phyloP scores from a whole-genome alignment of 148 eudicot species.

The Silene conica region DNA sequence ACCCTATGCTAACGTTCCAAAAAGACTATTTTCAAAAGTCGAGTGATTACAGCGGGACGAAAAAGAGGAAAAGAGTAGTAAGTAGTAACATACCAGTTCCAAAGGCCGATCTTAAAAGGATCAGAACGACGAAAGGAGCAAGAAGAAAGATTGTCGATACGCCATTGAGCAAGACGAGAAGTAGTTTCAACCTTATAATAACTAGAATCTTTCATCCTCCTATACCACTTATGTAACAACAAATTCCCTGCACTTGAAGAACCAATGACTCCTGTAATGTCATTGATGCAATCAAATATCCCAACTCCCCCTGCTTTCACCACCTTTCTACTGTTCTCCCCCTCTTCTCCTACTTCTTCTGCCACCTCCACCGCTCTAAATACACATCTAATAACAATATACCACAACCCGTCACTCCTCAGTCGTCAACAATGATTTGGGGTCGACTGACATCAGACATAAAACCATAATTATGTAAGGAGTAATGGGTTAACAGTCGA shows the following conservation, averaged over 20 bases:
- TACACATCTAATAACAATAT: neutral
- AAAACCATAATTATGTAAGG: too few relatives aligned
- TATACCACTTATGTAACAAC: slow-evolving; percentile 2
- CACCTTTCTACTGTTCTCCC: slow-evolving; percentile 35
- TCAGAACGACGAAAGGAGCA: slow-evolving; percentile 72
- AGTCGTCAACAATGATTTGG: neutral
- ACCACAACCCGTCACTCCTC: neutral
- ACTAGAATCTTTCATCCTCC: slow-evolving; percentile 48
- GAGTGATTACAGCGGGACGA: too few relatives aligned
- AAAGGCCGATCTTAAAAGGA: slow-evolving; percentile 69
- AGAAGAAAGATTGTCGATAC: slow-evolving; percentile 61
- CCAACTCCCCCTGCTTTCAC: slow-evolving; percentile 63
- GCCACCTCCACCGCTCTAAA: neutral
- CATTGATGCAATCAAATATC: slow-evolving; percentile 75
- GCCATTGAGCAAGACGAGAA: slow-evolving; percentile 84
- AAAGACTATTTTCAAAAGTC: too few relatives aligned
- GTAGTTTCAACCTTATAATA: slow-evolving; percentile 68
- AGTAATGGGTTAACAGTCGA: neutral
- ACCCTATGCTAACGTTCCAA: too few relatives aligned
- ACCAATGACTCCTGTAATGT: slow-evolving; percentile 46
- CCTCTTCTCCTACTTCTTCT: slow-evolving; percentile 18
- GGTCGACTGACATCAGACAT: neutral
- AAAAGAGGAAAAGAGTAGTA: neutral
- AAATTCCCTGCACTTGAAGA: slow-evolving; percentile 11
- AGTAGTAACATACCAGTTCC: slow-evolving; percentile 55